phyloP scores from a whole-genome alignment of 176 grass and related monocot genomes.

The Thalia dealbata region DNA sequence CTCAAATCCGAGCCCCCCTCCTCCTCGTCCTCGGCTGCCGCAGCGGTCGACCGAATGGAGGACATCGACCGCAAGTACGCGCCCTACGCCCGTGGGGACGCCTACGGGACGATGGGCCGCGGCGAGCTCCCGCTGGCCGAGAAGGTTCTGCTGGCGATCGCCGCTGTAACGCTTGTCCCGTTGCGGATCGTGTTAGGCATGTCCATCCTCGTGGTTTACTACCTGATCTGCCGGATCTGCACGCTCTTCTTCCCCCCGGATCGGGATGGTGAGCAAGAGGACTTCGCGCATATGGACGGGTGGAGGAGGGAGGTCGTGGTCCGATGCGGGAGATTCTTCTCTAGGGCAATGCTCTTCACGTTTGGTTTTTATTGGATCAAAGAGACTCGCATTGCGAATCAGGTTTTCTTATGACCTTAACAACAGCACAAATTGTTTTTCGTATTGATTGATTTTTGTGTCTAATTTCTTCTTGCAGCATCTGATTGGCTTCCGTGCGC shows the following conservation, averaged over 20 bases:
- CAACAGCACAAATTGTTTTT: not conserved
- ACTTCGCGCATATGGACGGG: slow-evolving; percentile 41
- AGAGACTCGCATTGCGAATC: slow-evolving; percentile 17
- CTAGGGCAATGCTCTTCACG: slow-evolving; percentile 70
- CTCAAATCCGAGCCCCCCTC: slow-evolving; percentile 24
- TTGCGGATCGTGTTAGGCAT: slow-evolving; percentile 41
- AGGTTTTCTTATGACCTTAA: slow-evolving; percentile 27
- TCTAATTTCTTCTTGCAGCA: not conserved
- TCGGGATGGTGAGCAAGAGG: slow-evolving; percentile 32
- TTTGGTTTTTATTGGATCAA: slow-evolving; percentile 90
- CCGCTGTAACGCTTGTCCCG: slow-evolving; percentile 40
- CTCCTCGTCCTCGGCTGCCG: not conserved
- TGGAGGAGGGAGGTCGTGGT: slow-evolving; percentile 48
- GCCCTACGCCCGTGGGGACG: slow-evolving; percentile 52
- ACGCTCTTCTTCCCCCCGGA: slow-evolving; percentile 37
- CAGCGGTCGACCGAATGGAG: slow-evolving; percentile 24
- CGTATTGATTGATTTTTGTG: not conserved
- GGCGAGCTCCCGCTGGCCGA: slow-evolving; percentile 33
- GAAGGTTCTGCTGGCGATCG: slow-evolving; percentile 31
- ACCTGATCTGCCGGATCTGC: slow-evolving; percentile 63
- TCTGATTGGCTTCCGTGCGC: not conserved
- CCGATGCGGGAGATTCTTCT: slow-evolving; percentile 35
- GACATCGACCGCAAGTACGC: slow-evolving; percentile 76
- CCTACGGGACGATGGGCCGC: slow-evolving; percentile 66
- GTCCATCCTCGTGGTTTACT: slow-evolving; percentile 53